Percentiles rank a stretch among this genome's conserved stretches.
Conservation (phyloP, 1,284 basidiomycete species). For the Lentinula novae-zelandiae region DNA sequence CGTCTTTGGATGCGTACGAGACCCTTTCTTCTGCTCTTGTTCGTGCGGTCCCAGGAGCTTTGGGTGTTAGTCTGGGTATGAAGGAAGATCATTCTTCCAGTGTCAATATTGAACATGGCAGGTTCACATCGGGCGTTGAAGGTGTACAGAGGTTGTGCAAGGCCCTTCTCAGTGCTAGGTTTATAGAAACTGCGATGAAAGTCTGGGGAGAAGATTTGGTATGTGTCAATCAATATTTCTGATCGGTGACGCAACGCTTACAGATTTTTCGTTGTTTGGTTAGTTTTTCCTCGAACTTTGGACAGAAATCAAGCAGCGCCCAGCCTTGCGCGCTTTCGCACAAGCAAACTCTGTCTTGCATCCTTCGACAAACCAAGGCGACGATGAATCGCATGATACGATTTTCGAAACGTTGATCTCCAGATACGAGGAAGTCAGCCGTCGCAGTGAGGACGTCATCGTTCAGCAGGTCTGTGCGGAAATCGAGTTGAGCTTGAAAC, state of each 20-base stretch:
- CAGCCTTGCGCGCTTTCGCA: slow-evolving; percentile 49
- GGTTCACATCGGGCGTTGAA: slow-evolving; percentile 73
- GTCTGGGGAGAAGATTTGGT: slow-evolving; percentile 87
- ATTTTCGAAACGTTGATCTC: slow-evolving; percentile 75
- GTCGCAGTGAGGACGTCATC: slow-evolving; percentile 82
- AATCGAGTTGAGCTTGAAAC: slow-evolving; percentile 69
- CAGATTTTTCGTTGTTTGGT: slow-evolving; percentile 4
- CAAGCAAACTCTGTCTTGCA: slow-evolving; percentile 49
- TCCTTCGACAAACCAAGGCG: slow-evolving; percentile 30
- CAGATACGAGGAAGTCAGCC: slow-evolving; percentile 58
- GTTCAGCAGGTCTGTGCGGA: slow-evolving; percentile 78
- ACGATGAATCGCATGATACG: slow-evolving; percentile 51
- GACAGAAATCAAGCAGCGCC: slow-evolving; percentile 65
- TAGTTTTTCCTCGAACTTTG: slow-evolving; percentile 90
- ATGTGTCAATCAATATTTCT: slow-evolving; percentile 21
- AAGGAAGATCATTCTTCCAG: slow-evolving; percentile 35
- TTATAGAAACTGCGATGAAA: slow-evolving; percentile 63
- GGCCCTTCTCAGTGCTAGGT: slow-evolving; percentile 75
- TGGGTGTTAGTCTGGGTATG: slow-evolving; percentile 47
- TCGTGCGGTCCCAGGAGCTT: slow-evolving; percentile 87
- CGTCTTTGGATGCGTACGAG: slow-evolving; percentile 92
- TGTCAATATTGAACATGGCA: slow-evolving; percentile 52
- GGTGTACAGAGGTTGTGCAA: slow-evolving; percentile 82
- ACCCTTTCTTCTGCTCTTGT: slow-evolving; percentile 83
- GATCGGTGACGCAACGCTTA: not conserved